Base-by-base conservation (phyloP, 495 filamentous ascomycete species). In the Parathielavia appendiculata region DNA sequence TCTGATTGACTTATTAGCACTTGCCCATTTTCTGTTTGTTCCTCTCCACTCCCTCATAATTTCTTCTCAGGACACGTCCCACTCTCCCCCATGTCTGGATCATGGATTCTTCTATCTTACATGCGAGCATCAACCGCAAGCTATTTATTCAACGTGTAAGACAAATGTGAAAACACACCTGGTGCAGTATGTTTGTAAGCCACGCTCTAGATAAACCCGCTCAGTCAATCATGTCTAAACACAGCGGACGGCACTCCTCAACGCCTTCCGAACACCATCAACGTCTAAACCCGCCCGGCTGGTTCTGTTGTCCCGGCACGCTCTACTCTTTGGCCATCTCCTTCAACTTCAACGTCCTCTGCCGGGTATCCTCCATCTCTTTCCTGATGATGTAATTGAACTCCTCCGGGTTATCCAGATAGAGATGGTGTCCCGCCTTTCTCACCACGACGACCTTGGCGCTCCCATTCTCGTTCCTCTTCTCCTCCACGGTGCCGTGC, bases 361-460 rank as follows among this genome's bases (percentile, higher is more conserved):
- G 57, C 49, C 68, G 63, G 56, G 75, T 79, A 53, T 95, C 92
- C 64, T 83, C 81, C 86, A 97, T 85, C 73, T 97, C 92, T 56
- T 82, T 72, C 34, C 78, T 66, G 61, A 96, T 82, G 23, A 87
- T 73, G 34, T 80, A 71, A 70, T 98, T 97, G 71, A 97, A 98
- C 66, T 96, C 85, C 64, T 93, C 83, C 71, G 82, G 86, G 32
- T 89, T 91, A 66, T 97, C 92, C 19, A 98, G 73, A 71, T 98
- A 97, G 13, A 98, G 65, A 74, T 98, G 93, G 69, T 98, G 93
- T 0, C 93, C 93, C 1, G 95, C 90, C 46, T 84, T 83, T 57
- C 80, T 78, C 26, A 98, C 86, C 56, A 96, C 76, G 7, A 89
- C 64, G n/a, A 97, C 92, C 72, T 91, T 96, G 9, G 87, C 89